Evolutionary conservation across 164 flowering plant genomes (phyloP), one percentile per base, ranked within the genome.

Genomic region (Magnolia sinica): DNA sequence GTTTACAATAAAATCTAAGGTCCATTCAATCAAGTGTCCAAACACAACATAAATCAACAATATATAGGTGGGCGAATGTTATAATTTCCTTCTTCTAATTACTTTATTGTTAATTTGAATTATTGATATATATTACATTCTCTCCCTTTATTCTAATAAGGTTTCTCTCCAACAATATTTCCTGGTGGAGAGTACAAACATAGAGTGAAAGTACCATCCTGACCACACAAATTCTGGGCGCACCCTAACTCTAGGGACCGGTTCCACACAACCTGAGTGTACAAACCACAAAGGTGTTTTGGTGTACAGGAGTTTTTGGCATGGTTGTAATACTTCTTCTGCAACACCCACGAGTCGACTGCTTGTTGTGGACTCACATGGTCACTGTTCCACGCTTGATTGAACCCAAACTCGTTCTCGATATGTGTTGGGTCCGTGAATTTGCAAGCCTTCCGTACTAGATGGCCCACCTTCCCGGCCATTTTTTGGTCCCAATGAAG

Each of bases 251-350:
- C 29, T 14, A 65, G 13, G 68, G 68, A 24, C 24, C 14, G 22
- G 68, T 65, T 86, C 96, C 96, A 92, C 65, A 90, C 94, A 65
- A 92, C 91, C 83, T 91, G 94, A 4, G 80, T 87, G 74, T 90
- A 89, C 2, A 85, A 87, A 0, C 89, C 91, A 72, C 31, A 51
- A 63, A 86, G 89, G 7, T 75, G 69, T 2, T 37, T 37, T 5
- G 83, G 73, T 5, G 65, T 82, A 31, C 96, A 91, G 0, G 91
- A 49, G 79, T 90, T 89, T 72, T 77, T 52, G 0, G 74, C 76
- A 73, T 87, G 79, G 72, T 86, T 75, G 81, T 92, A 92, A 79
- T 64, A 89, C 24, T n/a, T 74, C 86, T 87, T 89, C 88, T 87
- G 86, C 31, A 80, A 77, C 68, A 89, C 91, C 94, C 97, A 92